These are phyloP conservation scores for Malassezia cuniculi DNA, from an alignment of 1,284 basidiomycete genomes.

Conservation along the genomic window DNA sequence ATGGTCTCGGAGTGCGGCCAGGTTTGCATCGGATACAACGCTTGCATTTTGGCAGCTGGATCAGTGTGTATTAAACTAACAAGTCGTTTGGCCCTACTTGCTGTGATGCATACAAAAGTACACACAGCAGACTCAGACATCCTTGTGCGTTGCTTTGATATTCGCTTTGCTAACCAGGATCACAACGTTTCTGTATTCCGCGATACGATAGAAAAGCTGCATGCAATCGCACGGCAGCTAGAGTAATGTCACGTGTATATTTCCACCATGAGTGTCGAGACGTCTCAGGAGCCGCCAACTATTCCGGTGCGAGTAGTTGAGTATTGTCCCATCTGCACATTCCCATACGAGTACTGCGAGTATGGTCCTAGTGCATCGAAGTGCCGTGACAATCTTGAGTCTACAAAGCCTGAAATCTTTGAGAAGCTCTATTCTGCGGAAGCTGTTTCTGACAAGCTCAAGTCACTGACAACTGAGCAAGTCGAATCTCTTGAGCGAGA, in stretches of 20 bases:
- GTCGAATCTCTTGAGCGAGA: slow-evolving; percentile 38
- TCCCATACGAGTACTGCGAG: slow-evolving; percentile 43
- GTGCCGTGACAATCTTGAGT: slow-evolving; percentile 33
- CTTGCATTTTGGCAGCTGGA: slow-evolving; percentile 77
- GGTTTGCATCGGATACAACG: slow-evolving; percentile 60
- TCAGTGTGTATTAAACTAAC: slow-evolving; percentile 47
- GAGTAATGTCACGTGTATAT: slow-evolving; percentile 4
- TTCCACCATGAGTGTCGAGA: slow-evolving; percentile 8
- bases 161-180: too few species aligned
- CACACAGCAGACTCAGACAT: slow-evolving; percentile 66
- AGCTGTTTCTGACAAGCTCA: slow-evolving; percentile 32
- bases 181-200: slow-evolving; percentile 81
- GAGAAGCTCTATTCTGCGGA: slow-evolving; percentile 32
- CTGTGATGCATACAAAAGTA: slow-evolving; percentile 64
- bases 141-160: slow-evolving; percentile 48
- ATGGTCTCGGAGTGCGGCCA: slow-evolving; percentile 43
- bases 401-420: slow-evolving; percentile 25
- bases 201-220: slow-evolving; percentile 48
- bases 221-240: slow-evolving; percentile 14
- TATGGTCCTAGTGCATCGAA: slow-evolving; percentile 34
- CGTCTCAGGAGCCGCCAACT: too few species aligned
- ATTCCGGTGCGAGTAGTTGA: slow-evolving; percentile 20
- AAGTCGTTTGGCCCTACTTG: slow-evolving; percentile 60
- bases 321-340: slow-evolving; percentile 40
- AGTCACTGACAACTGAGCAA: slow-evolving; percentile 37